Percentiles rank a stretch among this genome's conserved stretches.
Evolutionary conservation across 2,329 filamentous ascomycete genomes (phyloP).

Genomic region (Coleophoma crateriformis): DNA sequence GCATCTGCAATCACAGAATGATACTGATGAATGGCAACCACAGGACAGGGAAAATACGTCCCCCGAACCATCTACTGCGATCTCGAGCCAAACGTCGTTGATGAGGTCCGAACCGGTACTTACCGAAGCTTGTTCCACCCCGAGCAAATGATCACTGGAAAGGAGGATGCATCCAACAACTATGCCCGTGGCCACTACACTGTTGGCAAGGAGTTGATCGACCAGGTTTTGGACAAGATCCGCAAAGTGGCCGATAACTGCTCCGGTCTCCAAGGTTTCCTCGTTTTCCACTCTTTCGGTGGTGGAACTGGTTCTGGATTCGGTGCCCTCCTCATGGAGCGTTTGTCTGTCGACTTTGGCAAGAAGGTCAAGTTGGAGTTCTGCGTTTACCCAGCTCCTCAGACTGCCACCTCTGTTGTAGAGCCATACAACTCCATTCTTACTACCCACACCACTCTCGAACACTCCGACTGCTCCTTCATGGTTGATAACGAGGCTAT

Average conservation of each 20-base stretch:
- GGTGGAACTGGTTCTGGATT: slow-evolving; percentile 98
- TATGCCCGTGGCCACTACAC: slow-evolving; percentile 99
- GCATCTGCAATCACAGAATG: no score
- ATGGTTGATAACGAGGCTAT: slow-evolving; percentile 99
- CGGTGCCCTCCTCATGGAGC: slow-evolving; percentile 97
- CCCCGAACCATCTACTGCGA: slow-evolving; percentile 99
- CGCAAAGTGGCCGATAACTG: slow-evolving; percentile 97
- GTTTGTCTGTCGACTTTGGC: slow-evolving; percentile 96
- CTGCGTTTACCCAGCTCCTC: slow-evolving; percentile 96
- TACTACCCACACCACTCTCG: slow-evolving; percentile 96
- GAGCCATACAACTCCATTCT: slow-evolving; percentile 99
- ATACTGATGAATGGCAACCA: slow-evolving; percentile 1
- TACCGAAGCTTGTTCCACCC: slow-evolving; percentile 98
- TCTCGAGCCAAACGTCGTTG: slow-evolving; percentile 99
- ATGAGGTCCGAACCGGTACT: slow-evolving; percentile 95
- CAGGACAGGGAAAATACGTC: slow-evolving; percentile 98
- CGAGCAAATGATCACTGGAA: slow-evolving; percentile 99
- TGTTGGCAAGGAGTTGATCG: slow-evolving; percentile 98
- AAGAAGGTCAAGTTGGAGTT: slow-evolving; percentile 99
- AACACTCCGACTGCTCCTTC: slow-evolving; percentile 99
- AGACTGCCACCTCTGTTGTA: slow-evolving; percentile 94
- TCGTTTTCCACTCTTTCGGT: slow-evolving; percentile 99
- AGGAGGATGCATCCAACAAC: slow-evolving; percentile 99
- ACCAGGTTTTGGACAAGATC: slow-evolving; percentile 96
- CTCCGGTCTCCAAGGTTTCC: slow-evolving; percentile 95